These are phyloP conservation scores for Ascodesmis nigricans DNA, from an alignment of 495 filamentous ascomycete genomes.

Conservation along the genomic window DNA sequence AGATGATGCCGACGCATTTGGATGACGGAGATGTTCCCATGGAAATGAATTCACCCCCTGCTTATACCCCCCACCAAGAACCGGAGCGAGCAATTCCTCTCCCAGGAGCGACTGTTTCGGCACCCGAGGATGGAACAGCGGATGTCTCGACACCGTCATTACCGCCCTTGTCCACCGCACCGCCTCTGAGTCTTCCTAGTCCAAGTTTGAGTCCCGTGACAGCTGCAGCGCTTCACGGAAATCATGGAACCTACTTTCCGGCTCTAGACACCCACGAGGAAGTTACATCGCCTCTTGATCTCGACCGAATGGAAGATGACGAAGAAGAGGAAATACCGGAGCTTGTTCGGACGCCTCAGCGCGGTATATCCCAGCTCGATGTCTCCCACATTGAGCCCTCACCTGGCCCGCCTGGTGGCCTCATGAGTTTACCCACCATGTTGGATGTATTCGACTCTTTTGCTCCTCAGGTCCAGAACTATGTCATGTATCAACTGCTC, in stretches of 20 bases:
- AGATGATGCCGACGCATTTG: slow-evolving; percentile 15
- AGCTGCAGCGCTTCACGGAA: slow-evolving; percentile 27
- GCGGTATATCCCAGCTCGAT: slow-evolving; percentile 1
- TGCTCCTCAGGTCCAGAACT: slow-evolving; percentile 68
- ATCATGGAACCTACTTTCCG: slow-evolving; percentile 23
- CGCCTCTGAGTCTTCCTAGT: slow-evolving; percentile 83
- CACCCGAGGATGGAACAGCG: slow-evolving; percentile 17
- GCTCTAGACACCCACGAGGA: slow-evolving; percentile 21
- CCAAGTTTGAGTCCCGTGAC: slow-evolving; percentile 83
- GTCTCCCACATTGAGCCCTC: background rate
- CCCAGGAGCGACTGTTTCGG: slow-evolving; percentile 18
- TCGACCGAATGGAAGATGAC: slow-evolving; percentile 25
- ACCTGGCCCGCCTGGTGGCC: slow-evolving; percentile 9
- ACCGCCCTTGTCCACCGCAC: slow-evolving; percentile 24
- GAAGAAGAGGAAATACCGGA: slow-evolving; percentile 24
- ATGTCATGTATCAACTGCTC: slow-evolving; percentile 89
- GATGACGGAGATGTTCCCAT: slow-evolving; percentile 18
- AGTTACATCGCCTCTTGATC: slow-evolving; percentile 17
- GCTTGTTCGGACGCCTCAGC: slow-evolving; percentile 7
- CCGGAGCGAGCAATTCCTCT: slow-evolving; percentile 14
- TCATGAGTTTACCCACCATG: slow-evolving; percentile 62
- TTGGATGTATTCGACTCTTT: slow-evolving; percentile 78
- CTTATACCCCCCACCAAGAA: too few relatives aligned
- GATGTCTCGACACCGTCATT: slow-evolving; percentile 15
- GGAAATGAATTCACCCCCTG: too few relatives aligned